These are phyloP conservation scores for Emmonsia crescens DNA, from an alignment of 2,329 filamentous ascomycete genomes.

Conservation along the genomic window DNA sequence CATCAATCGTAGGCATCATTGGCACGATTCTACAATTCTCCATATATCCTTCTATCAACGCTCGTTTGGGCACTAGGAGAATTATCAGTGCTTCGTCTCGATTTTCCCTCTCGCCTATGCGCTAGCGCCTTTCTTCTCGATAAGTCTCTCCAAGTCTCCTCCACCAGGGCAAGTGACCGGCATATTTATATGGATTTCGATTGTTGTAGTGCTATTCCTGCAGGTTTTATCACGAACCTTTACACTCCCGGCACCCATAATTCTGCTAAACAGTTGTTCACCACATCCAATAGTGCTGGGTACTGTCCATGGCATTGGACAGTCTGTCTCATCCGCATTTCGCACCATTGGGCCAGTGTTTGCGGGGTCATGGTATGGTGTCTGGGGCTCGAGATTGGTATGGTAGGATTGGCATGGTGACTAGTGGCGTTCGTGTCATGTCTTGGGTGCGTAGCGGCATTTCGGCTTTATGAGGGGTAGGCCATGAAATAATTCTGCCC, in stretches of 20 bases:
- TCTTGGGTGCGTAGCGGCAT: slow-evolving; percentile 47
- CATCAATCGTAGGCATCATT: slow-evolving; percentile 62
- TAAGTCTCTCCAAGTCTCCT: slow-evolving; percentile 49
- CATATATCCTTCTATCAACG: slow-evolving; percentile 58
- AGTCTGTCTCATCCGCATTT: slow-evolving; percentile 45
- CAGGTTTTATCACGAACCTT: slow-evolving; percentile 66
- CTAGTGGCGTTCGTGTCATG: slow-evolving; percentile 43
- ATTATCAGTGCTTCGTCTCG: slow-evolving; percentile 56
- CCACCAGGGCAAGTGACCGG: slow-evolving; percentile 29
- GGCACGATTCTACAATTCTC: slow-evolving; percentile 62
- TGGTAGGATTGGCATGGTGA: slow-evolving; percentile 51
- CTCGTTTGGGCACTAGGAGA: slow-evolving; percentile 54
- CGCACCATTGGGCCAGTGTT: slow-evolving; percentile 48
- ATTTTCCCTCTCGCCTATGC: slow-evolving; percentile 63
- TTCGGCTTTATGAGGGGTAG: slow-evolving; percentile 55
- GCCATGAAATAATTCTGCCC: slow-evolving; percentile 44
- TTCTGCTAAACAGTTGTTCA: slow-evolving; percentile 50
- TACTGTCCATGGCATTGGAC: slow-evolving; percentile 49
- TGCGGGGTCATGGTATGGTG: slow-evolving; percentile 46
- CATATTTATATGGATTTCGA: slow-evolving; percentile 52
- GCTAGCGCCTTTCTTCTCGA: slow-evolving; percentile 58
- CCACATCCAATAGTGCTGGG: slow-evolving; percentile 50
- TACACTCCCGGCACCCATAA: slow-evolving; percentile 48
- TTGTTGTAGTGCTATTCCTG: slow-evolving; percentile 53
- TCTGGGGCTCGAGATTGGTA: slow-evolving; percentile 41